phyloP scores from a whole-genome alignment of 495 filamentous ascomycete genomes.

The Cercophora scortea region DNA sequence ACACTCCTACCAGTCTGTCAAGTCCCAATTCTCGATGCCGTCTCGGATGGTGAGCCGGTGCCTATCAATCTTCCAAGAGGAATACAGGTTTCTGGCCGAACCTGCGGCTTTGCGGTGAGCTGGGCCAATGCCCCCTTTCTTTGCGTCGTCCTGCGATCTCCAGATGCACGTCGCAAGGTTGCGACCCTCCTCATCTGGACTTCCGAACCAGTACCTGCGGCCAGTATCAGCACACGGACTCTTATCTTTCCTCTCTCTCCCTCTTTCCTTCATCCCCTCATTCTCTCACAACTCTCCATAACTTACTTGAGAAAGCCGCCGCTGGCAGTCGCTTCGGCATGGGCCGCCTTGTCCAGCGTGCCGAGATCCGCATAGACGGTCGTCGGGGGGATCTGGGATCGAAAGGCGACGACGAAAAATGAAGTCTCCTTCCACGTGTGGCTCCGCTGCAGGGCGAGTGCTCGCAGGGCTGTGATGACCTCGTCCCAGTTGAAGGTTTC shows the following conservation, averaged over 20 bases:
- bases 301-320: conserved; percentile 75
- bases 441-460: conserved; percentile 34
- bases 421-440: conserved; percentile 53
- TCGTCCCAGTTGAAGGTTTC: conserved; percentile 72
- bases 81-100: conserved; percentile 44
- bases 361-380: conserved; percentile 56
- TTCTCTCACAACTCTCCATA: too few relatives aligned
- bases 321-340: conserved; percentile 65
- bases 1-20: conserved; percentile 47
- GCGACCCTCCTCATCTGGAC: conserved; percentile 51
- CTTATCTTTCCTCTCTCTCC: too few relatives aligned
- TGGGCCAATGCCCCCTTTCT: conserved; percentile 55
- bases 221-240: conserved; percentile 4
- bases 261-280: too few relatives aligned
- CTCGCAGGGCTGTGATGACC: conserved; percentile 47
- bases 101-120: conserved; percentile 46
- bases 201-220: conserved; percentile 68
- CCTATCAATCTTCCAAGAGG: conserved; percentile 56
- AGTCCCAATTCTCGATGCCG: conserved; percentile 47
- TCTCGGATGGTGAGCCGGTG: conserved; percentile 53
- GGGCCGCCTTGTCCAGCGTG: conserved; percentile 63
- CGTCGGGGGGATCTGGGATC: conserved; percentile 56
- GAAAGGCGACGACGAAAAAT: conserved; percentile 81
- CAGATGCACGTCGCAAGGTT: conserved; percentile 77
- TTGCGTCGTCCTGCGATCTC: conserved; percentile 62